Evolutionary conservation across 2,329 filamentous ascomycete species (phyloP).

Genomic region (Aspergillus aculeatinus): DNA sequence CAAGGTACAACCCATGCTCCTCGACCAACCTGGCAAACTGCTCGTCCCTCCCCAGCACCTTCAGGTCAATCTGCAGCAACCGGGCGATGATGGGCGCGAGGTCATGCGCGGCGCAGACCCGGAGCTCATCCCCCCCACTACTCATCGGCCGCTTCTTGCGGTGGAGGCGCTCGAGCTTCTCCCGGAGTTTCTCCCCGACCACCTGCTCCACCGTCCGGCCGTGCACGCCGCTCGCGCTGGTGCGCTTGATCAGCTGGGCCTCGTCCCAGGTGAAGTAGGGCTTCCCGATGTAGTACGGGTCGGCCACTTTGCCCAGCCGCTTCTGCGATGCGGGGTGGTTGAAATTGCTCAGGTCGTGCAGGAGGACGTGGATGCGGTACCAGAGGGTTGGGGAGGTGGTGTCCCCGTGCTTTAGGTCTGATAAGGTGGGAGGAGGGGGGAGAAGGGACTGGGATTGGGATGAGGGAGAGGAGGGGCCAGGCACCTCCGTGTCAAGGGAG

Average conservation of each 20-base stretch:
- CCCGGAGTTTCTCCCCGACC: conserved; percentile 22
- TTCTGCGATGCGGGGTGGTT: conserved; percentile 8
- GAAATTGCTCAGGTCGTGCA: conserved; percentile 26
- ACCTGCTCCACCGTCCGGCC: conserved; percentile 14
- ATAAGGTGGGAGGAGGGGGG: background rate
- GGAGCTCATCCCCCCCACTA: conserved; percentile 26
- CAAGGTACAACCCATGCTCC: conserved; percentile 8
- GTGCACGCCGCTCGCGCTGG: background rate
- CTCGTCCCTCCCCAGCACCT: conserved; percentile 27
- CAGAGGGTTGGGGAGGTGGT: conserved; percentile 13
- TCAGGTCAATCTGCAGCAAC: conserved; percentile 27
- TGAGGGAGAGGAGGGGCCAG: no score
- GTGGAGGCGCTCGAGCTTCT: conserved; percentile 20
- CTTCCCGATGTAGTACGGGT: conserved; percentile 22
- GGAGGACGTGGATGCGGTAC: conserved; percentile 26
- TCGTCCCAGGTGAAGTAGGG: conserved; percentile 26
- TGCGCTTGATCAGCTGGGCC: conserved; percentile 14
- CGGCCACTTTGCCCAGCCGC: conserved; percentile 20
- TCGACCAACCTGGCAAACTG: conserved; percentile 15
- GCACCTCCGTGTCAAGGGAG: no score
- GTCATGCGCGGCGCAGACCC: conserved; percentile 39
- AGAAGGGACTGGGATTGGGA: no score
- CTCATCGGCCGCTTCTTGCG: conserved; percentile 28
- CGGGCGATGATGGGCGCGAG: conserved; percentile 31
- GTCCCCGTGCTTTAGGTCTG: background rate